These are phyloP conservation scores for Leishmania tropica DNA, from an alignment of 208 protist species.

Conservation along the genomic window DNA sequence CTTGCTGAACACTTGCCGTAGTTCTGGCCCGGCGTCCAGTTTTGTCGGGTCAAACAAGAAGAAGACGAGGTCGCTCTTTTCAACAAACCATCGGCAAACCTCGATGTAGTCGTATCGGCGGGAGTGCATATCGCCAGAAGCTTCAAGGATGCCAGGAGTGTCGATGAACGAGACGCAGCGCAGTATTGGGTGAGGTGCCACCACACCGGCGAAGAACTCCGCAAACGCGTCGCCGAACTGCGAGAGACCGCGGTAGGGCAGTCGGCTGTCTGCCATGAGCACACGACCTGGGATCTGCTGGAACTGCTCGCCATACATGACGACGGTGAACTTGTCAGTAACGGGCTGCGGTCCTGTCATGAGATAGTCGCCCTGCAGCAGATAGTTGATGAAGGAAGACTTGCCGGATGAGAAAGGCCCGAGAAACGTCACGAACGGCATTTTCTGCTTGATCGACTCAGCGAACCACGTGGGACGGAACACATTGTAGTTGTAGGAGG, in stretches of 20 bases:
- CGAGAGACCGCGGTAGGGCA: slow-evolving; percentile 90
- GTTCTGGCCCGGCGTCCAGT: slow-evolving; percentile 90
- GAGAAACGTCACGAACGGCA: slow-evolving; percentile 87
- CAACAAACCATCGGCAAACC: slow-evolving; percentile 93
- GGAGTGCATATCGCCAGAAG: slow-evolving; percentile 69
- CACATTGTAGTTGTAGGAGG: slow-evolving; percentile 65
- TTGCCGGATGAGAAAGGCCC: slow-evolving; percentile 92
- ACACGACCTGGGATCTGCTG: slow-evolving; percentile 90
- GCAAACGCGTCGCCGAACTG: slow-evolving; percentile 90
- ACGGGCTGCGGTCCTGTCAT: slow-evolving; percentile 95
- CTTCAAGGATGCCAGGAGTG: slow-evolving; percentile 96
- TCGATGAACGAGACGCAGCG: slow-evolving; percentile 95
- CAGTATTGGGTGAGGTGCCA: slow-evolving; percentile 86
- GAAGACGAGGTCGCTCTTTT: slow-evolving; percentile 95
- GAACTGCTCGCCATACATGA: slow-evolving; percentile 90
- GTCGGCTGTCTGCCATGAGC: slow-evolving; percentile 75
- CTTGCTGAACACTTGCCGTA: slow-evolving; percentile 69
- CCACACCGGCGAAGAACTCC: slow-evolving; percentile 84
- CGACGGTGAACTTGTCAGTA: slow-evolving; percentile 94
- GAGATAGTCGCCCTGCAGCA: slow-evolving; percentile 85
- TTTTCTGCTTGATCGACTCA: slow-evolving; percentile 74
- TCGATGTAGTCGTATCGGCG: slow-evolving; percentile 81
- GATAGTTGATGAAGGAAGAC: slow-evolving; percentile 95
- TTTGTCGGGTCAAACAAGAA: slow-evolving; percentile 98
- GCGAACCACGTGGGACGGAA: slow-evolving; percentile 69